Base-by-base conservation (phyloP, 2,329 filamentous ascomycete genomes). In the Pestalotiopsis sp. region DNA sequence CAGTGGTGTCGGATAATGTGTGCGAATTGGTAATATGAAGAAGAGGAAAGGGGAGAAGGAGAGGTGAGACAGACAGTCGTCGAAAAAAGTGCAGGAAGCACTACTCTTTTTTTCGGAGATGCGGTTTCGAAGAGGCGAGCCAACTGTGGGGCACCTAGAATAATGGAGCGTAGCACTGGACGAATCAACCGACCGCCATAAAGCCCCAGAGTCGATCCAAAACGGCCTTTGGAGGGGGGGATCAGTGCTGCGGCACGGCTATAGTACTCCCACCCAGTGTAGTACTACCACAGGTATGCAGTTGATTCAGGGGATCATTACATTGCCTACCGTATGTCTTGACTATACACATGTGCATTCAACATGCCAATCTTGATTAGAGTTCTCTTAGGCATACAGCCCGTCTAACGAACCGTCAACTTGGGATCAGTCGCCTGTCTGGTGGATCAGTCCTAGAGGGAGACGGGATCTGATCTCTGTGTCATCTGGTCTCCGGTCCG, bases 121-220 rank as follows among this genome's bases (percentile, higher is more conserved):
- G 60, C 31, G 9, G 45, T 52, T 52, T 52, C 45, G 45, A 52
- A 52, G 57, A 60, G 36, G 27, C 60, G 60, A 38, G 60, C 17
- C 25, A 39, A 13, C 13, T 62, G 60, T 62, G 60, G 60, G 60
- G 60, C n/a, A 62, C 14, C 6, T n/a, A 52, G 20, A 9, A 52
- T 17, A 52, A 52, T 52, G 45, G 45, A 52, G 45, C 45, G 45
- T 52, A 52, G 45, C 45, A 9, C 6, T 52, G 45, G 45, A 52
- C 45, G 45, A 52, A 52, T 52, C 45, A 52, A 52, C 20, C 45
- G 45, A n/a, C 45, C 20, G 45, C 17, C 45, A 52, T 52, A 6
- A 66, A 57, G 63, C 63, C 63, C 63, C 25, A 58, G 63, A 45
- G 41, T 58, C 61, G 61, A 64, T 49, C 61, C 61, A 17, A 64